Evolutionary conservation across 202 grass and related monocot genomes (phyloP).

Genomic region (Carex sylvatica): DNA sequence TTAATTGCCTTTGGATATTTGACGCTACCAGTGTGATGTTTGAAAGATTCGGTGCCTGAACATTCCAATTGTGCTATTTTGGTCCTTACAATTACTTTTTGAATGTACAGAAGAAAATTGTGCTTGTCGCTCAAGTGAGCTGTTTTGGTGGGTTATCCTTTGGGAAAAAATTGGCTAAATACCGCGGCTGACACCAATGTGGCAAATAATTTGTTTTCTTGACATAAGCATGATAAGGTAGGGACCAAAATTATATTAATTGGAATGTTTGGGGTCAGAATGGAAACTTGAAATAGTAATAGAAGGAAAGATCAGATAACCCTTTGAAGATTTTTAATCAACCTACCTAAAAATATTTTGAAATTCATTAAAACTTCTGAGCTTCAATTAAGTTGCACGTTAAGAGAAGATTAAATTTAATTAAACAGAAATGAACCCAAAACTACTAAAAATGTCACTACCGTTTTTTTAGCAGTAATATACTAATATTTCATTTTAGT

Average conservation of each 20-base stretch:
- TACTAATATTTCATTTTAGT: neutral
- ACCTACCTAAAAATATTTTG: neutral
- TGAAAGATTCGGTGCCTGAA: neutral
- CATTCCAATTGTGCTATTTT: neutral
- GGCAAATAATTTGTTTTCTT: neutral
- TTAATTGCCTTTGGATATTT: neutral
- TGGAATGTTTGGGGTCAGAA: neutral
- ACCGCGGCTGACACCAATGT: neutral
- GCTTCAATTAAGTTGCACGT: neutral
- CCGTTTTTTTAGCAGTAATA: neutral
- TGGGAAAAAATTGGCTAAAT: neutral
- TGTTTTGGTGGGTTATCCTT: conserved; percentile 1
- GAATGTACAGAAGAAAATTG: neutral
- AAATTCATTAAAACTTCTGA: neutral
- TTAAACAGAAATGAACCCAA: neutral
- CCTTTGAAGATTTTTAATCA: neutral
- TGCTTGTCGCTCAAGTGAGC: neutral
- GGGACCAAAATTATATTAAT: neutral
- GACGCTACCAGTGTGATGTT: neutral
- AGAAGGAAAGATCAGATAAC: neutral
- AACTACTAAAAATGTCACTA: neutral
- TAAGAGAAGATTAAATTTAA: neutral
- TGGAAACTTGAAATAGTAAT: neutral
- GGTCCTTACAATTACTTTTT: neutral
- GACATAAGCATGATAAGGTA: neutral